Evolutionary conservation across 805 yeast genomes (phyloP).

Genomic region (Cyberlindnera misumaiensis): DNA sequence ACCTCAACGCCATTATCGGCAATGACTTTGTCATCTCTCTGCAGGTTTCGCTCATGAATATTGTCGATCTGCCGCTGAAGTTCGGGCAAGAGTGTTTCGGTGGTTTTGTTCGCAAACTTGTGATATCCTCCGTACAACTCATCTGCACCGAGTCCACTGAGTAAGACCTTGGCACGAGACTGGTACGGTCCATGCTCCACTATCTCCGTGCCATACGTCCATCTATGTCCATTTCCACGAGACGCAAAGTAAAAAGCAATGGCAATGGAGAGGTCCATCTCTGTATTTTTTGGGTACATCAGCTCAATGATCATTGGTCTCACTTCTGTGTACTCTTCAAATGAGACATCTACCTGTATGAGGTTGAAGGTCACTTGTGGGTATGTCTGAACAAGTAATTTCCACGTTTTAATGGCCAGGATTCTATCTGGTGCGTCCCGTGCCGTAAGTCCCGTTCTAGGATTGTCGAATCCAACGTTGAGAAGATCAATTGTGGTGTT

Average conservation of each 20-base stretch:
- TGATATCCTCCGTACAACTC: constrained; percentile 96
- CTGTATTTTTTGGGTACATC: constrained; percentile 81
- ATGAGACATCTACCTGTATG: constrained; percentile 68
- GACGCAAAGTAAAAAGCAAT: constrained; percentile 93
- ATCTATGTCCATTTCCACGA: constrained; percentile 37
- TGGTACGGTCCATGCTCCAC: constrained; percentile 26
- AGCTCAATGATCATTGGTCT: constrained; percentile 49
- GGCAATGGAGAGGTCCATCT: constrained; percentile 94
- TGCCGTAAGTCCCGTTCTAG: constrained; percentile 58
- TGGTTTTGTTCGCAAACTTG: constrained; percentile 51
- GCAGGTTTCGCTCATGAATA: constrained; percentile 73
- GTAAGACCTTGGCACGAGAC: constrained; percentile 59
- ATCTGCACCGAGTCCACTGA: constrained; percentile 96
- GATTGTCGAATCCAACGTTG: constrained; percentile 90
- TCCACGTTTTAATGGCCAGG: constrained; percentile 61
- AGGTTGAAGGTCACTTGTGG: constrained; percentile 38
- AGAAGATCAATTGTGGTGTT: constrained; percentile 56
- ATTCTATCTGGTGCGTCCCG: constrained; percentile 79
- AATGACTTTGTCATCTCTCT: constrained; percentile 88
- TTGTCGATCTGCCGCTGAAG: constrained; percentile 64
- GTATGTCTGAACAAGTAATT: constrained; percentile 38
- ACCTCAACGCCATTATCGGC: constrained; percentile 84
- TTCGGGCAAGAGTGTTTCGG: constrained; percentile 45
- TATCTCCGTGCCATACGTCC: constrained; percentile 7
- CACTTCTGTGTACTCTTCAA: constrained; percentile 50